Evolutionary conservation across 1,284 basidiomycete genomes (phyloP).

Genomic region (Acaromyces ingoldii): DNA sequence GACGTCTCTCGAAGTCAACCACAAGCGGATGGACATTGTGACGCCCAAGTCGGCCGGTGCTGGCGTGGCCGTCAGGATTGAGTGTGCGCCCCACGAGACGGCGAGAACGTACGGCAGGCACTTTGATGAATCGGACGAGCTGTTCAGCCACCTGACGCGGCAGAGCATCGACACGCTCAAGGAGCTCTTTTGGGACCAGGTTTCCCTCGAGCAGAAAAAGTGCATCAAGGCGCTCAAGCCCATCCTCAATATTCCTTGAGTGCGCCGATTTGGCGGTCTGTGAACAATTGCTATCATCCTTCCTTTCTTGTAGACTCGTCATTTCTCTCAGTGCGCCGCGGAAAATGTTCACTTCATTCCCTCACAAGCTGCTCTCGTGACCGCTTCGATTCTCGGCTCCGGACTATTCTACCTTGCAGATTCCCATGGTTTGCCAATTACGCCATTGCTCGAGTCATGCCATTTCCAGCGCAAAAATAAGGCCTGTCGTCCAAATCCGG

Average conservation of each 20-base stretch:
- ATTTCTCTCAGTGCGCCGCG: no score
- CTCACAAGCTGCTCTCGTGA: no score
- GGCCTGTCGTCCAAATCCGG: no score
- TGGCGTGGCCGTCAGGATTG: constrained; percentile 97
- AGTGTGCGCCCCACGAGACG: constrained; percentile 91
- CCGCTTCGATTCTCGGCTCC: no score
- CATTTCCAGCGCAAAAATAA: no score
- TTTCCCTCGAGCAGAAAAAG: constrained; percentile 86
- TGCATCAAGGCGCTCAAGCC: constrained; percentile 88
- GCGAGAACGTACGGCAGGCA: constrained; percentile 70
- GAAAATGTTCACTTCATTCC: no score
- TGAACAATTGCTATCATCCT: not conserved
- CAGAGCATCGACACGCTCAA: constrained; percentile 92
- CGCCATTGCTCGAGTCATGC: no score
- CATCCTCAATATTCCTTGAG: constrained; percentile 59
- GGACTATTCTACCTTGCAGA: no score
- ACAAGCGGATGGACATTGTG: constrained; percentile 62
- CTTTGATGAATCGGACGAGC: constrained; percentile 93
- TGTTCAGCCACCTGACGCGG: constrained; percentile 83
- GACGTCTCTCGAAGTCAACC: constrained; percentile 58
- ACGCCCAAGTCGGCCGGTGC: constrained; percentile 89
- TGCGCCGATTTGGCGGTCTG: not conserved
- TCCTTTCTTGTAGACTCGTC: no score
- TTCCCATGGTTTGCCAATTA: no score
- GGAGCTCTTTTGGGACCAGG: constrained; percentile 82